Base-by-base conservation (phyloP, 2,329 filamentous ascomycete species). In the Zymoseptoria tritici region DNA sequence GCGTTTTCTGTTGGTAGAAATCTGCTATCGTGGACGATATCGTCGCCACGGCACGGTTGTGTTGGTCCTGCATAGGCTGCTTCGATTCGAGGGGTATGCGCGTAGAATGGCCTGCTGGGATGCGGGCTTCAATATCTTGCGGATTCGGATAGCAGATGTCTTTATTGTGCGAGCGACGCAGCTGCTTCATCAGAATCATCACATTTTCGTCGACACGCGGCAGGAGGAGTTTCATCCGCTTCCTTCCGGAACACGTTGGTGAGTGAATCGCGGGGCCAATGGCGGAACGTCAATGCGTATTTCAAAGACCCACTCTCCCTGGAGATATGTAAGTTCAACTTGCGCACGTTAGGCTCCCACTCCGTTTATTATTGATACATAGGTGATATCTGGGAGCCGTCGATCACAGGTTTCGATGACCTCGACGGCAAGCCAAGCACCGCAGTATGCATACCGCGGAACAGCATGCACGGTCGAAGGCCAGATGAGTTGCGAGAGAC, bases 1-100 rank as follows among this genome's bases (percentile, higher is more conserved):
- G 76, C 22, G 76, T 74, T 66, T 69, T 73, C n/a, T 72, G 72
- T 21, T 75, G 69, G 69, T 80, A 70, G 72, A 83, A 84, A 6
- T 68, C 51, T 19, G 52, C 46, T 8, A 64, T 57, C 31, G 57
- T 54, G 13, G 58, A 57, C 49, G 60, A 56, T 24, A 64, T 62
- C 19, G 46, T 57, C 50, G 54, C 49, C 4, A 64, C 62, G 19
- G 60, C 60, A 24, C 55, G 42, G 29, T 60, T 52, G 36, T 64
- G 62, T 19, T 52, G 57, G 20, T 63, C 62, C 21, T 22, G 21
- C 21, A 22, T 22, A 22, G 21, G 21, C 21, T 22, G 21, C 21
- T 22, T 22, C 21, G 21, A 4, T 22, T 22, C 21, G 2, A 22
- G 21, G 21, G 21, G 21, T 22, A 22, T 22, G 21, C 21, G 21